Conservation (phyloP, 208 protist species). For the Trypanosoma mega region DNA sequence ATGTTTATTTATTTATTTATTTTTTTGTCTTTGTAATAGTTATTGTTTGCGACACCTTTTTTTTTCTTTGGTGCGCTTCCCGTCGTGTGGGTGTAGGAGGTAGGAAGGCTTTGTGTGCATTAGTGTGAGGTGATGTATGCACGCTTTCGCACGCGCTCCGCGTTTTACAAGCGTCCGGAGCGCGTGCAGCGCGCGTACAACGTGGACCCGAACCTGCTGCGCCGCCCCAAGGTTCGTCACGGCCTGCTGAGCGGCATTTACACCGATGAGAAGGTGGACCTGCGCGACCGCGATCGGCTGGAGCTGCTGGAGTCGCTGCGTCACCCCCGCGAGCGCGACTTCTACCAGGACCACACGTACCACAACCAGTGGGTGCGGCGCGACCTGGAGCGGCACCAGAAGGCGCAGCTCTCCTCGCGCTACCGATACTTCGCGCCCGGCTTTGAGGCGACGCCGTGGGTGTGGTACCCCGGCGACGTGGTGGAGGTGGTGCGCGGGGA, state of each 20-base stretch:
- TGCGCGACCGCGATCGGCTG: conserved; percentile 73
- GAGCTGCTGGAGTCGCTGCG: conserved; percentile 82
- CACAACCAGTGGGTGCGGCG: conserved; percentile 88
- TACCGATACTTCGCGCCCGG: conserved; percentile 73
- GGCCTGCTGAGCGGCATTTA: conserved; percentile 71
- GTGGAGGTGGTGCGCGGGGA: conserved; percentile 81
- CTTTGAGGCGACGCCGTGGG: conserved; percentile 63
- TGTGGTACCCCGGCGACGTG: conserved; percentile 87
- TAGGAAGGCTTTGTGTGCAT: neutral
- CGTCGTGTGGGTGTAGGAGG: no score
- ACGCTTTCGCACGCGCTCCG: conserved; percentile 75
- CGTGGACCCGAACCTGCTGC: conserved; percentile 63
- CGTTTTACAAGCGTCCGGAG: conserved; percentile 75
- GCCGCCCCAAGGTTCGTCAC: conserved; percentile 61
- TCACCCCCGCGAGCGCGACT: conserved; percentile 84
- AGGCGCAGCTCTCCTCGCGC: conserved; percentile 40
- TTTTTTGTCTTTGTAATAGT: neutral
- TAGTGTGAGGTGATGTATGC: conserved; percentile 61
- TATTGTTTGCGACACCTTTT: neutral
- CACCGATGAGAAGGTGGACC: conserved; percentile 70
- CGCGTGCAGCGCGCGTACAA: conserved; percentile 62
- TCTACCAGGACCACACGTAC: conserved; percentile 93
- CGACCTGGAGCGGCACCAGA: conserved; percentile 72
- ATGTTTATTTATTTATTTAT: neutral
- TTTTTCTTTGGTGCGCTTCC: neutral